A percentile compares a stretch with the other conserved stretches of the same genome.
phyloP scores from a whole-genome alignment of 169 alveolate genomes.

The Plasmodium billcollinsi region DNA sequence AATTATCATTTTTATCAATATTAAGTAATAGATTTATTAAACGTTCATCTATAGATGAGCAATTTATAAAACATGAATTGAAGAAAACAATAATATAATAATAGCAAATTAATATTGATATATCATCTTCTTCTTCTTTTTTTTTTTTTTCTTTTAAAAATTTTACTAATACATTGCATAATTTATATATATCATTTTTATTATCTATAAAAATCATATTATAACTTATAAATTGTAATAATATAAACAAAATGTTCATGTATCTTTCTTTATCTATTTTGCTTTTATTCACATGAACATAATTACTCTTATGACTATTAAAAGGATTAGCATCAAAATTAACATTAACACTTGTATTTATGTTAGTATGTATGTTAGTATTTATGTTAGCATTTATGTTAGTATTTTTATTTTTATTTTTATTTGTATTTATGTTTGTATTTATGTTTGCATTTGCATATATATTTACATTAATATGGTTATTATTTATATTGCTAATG shows the following conservation, averaged over 20 bases:
- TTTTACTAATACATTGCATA: conserved; percentile 39
- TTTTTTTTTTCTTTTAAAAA: conserved; percentile 31
- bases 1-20: conserved; percentile 63
- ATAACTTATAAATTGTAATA: conserved; percentile 64
- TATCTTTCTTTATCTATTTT: conserved; percentile 31
- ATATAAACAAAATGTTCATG: conserved; percentile 27
- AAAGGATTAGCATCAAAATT: no score
- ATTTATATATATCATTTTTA: conserved; percentile 61
- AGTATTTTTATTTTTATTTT: no score
- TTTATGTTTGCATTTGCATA: no score
- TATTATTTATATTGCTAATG: conserved; percentile 16
- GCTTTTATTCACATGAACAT: conserved; percentile 17
- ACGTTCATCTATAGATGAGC: conserved; percentile 34
- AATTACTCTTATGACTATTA: no score
- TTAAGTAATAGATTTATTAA: conserved; percentile 40
- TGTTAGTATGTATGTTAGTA: no score
- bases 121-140: neutral
- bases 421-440: no score
- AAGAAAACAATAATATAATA: conserved; percentile 59
- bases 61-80: conserved; percentile 62
- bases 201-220: conserved; percentile 44
- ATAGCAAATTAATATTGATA: neutral
- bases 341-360: no score
- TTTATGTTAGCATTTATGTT: no score
- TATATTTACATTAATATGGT: neutral